Percentiles rank a stretch among this genome's conserved stretches.
phyloP scores from a whole-genome alignment of 2,329 filamentous ascomycete genomes.

The Pestalotiopsis sp. region DNA sequence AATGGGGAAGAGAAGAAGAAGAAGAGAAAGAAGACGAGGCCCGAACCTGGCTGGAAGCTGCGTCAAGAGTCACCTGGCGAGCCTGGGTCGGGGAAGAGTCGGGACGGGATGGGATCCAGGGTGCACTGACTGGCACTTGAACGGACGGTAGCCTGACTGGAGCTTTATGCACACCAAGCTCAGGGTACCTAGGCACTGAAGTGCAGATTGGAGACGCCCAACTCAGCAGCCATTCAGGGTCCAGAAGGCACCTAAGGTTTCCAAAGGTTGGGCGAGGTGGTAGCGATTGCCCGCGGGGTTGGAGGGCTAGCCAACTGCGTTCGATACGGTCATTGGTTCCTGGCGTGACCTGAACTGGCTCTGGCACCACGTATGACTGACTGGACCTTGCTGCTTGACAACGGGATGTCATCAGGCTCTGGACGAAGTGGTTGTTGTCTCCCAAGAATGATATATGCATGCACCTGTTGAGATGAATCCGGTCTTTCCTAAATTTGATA shows the following conservation, averaged over 20 bases:
- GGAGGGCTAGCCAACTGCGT: background rate
- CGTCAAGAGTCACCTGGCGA: constrained; percentile 3
- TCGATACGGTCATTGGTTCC: background rate
- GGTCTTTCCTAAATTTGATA: too few species aligned
- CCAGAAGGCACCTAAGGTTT: background rate
- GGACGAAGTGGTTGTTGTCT: too few species aligned
- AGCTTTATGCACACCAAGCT: background rate
- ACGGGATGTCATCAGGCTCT: too few species aligned
- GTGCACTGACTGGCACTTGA: background rate
- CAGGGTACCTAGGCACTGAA: background rate
- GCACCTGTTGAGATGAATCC: too few species aligned
- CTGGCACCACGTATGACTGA: background rate
- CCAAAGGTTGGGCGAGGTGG: background rate
- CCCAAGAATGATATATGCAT: too few species aligned
- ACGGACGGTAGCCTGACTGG: background rate
- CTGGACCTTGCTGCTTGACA: background rate
- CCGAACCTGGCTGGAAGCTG: background rate
- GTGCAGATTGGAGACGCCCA: background rate
- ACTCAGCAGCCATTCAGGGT: background rate
- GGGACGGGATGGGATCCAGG: constrained; percentile 2
- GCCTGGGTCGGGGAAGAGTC: background rate
- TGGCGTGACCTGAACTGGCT: background rate
- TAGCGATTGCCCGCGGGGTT: background rate
- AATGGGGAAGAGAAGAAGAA: background rate
- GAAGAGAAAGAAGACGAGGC: background rate